Base-by-base conservation (phyloP, 331 rosid species). In the Rhamnella rubrinervis region DNA sequence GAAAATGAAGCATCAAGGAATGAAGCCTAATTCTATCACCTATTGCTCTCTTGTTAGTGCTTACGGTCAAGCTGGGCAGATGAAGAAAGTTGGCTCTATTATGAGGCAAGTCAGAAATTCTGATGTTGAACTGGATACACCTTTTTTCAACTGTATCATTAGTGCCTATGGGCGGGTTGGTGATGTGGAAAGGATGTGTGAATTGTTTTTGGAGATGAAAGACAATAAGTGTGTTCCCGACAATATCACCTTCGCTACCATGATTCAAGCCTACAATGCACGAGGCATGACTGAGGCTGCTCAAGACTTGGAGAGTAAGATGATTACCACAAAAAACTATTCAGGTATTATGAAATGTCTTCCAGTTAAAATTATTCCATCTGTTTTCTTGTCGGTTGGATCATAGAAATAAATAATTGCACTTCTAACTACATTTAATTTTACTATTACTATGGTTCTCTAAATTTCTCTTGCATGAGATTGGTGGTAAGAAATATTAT, bases 21-120 rank as follows among this genome's bases (percentile, higher is more conserved):
- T 93, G 74, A 93, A 93, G 90, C 97, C 97, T 28, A 90, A 85
- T 74, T 82, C 90, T 59, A 68, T 86, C 65, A 88, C 98, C 49
- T 90, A 80, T 61, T 90, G 96, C 76, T 93, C 98, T 51, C 88
- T 93, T 59, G 85, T 90, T 67, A 83, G 75, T 81, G 93, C 97
- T 20, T 90, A 85, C 77, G 74, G 92, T 74, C 85, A 84, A 77
- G 84, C 85, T 67, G 87, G 88, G 70, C 55, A 44, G 25, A 63
- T 85, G 12, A 85, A 77, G 59, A 85, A 82, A 81, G 85, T 93
- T 58, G 92, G 88, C 65, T 88, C 93, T 21, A 82, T 90, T 74
- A 59, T 82, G 84, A 85, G 89, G 81, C 97, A 93, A 59, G 89
- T 85, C 13, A 84, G 79, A 67, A 93, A 90, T 79, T 88, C 97